These are phyloP conservation scores for Coemansia furcata DNA, from an alignment of 192 early-diverging fungal genomes.

Conservation along the genomic window DNA sequence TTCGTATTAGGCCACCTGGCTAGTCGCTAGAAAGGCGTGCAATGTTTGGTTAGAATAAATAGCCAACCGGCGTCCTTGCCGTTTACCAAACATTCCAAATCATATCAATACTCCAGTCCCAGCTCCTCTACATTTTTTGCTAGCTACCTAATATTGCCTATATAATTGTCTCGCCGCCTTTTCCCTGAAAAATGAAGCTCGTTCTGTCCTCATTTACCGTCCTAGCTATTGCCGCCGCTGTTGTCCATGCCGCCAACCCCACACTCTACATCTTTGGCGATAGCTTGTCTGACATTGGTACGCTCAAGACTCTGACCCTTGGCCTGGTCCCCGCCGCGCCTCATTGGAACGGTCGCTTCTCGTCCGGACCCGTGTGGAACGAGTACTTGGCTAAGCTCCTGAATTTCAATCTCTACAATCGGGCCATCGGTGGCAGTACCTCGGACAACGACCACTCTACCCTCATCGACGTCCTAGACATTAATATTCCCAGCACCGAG, in stretches of 20 bases:
- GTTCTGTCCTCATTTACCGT: neutral
- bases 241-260: slow-evolving; percentile 7
- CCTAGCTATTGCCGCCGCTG: neutral
- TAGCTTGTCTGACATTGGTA: slow-evolving; percentile 24
- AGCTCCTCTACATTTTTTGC: too few relatives aligned
- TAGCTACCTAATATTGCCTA: too few relatives aligned
- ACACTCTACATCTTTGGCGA: slow-evolving; percentile 38
- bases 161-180: neutral
- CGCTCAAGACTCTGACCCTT: slow-evolving; percentile 21
- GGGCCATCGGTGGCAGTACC: slow-evolving; percentile 27
- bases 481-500: slow-evolving; percentile 35
- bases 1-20: too few relatives aligned
- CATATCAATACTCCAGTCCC: too few relatives aligned
- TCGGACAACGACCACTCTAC: slow-evolving; percentile 10
- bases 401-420: slow-evolving; percentile 21
- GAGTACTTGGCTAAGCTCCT: slow-evolving; percentile 36
- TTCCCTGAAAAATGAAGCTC: neutral
- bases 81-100: too few relatives aligned
- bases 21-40: too few relatives aligned
- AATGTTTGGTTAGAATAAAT: too few relatives aligned
- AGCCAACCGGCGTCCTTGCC: too few relatives aligned
- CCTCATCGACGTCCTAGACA: slow-evolving; percentile 1
- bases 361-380: slow-evolving; percentile 30
- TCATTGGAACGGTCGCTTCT: slow-evolving; percentile 41
- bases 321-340: slow-evolving; percentile 24